Evolutionary conservation across 345 rosid species (phyloP).

Genomic region (Cardamine occulta): DNA sequence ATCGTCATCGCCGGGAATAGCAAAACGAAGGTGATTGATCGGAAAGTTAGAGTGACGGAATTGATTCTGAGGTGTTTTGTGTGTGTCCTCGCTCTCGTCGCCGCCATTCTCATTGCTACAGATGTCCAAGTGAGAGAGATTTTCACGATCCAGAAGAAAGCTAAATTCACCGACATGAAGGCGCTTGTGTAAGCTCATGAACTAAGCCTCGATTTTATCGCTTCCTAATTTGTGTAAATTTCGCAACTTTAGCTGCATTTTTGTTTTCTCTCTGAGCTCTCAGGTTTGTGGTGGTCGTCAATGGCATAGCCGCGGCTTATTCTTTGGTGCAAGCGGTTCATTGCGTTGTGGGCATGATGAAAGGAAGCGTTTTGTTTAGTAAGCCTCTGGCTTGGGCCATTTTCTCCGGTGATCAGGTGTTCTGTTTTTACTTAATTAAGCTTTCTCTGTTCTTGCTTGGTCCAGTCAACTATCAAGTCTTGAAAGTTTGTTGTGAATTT

Average conservation of each 20-base stretch:
- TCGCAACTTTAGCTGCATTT: not conserved
- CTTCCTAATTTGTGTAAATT: not conserved
- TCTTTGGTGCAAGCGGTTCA: slow-evolving; percentile 74
- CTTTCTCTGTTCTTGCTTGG: slow-evolving; percentile 30
- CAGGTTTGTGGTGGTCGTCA: slow-evolving; percentile 83
- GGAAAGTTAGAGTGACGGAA: slow-evolving; percentile 74
- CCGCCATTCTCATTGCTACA: slow-evolving; percentile 76
- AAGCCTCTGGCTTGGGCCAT: slow-evolving; percentile 89
- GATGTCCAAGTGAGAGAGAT: slow-evolving; percentile 74
- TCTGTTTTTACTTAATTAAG: not conserved
- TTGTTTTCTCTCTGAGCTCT: slow-evolving; percentile 16
- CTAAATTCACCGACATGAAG: slow-evolving; percentile 86
- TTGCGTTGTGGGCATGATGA: slow-evolving; percentile 69
- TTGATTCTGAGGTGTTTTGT: slow-evolving; percentile 72
- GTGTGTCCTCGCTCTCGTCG: slow-evolving; percentile 60
- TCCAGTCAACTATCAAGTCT: not conserved
- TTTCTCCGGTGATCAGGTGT: slow-evolving; percentile 93
- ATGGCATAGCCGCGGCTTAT: slow-evolving; percentile 76
- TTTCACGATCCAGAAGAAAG: slow-evolving; percentile 74
- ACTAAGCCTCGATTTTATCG: not conserved
- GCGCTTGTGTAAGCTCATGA: slow-evolving; percentile 78
- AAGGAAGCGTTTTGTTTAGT: slow-evolving; percentile 67
- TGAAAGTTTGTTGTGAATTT: slow-evolving; percentile 2
- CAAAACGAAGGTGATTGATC: slow-evolving; percentile 57
- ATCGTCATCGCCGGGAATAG: slow-evolving; percentile 59